A percentile compares a stretch with the other conserved stretches of the same genome.
Conservation (phyloP, 1,139 yeast species). For the Saccharomyces hybrid region DNA sequence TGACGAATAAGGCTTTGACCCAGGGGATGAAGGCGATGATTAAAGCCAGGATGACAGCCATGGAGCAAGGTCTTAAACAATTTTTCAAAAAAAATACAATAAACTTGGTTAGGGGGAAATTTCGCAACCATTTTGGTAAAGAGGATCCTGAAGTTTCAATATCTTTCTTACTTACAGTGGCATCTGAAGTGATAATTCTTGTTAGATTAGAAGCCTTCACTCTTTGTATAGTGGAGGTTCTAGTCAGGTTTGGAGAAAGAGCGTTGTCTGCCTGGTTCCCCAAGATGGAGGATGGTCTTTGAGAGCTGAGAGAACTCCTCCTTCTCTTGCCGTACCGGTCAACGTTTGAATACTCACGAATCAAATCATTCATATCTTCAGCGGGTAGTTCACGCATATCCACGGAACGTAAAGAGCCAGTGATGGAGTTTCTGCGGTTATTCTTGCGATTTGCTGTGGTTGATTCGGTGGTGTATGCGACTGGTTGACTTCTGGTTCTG, state of each 20-base stretch:
- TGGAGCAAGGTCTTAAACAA: conserved; percentile 54
- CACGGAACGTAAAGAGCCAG: conserved; percentile 6
- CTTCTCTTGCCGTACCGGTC: conserved; percentile 27
- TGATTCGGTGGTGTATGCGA: conserved; percentile 15
- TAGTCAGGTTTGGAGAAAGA: neutral
- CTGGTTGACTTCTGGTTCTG: conserved; percentile 18
- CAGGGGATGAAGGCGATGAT: conserved; percentile 75
- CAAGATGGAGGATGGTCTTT: conserved; percentile 1
- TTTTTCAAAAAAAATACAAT: conserved; percentile 37
- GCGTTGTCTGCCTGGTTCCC: neutral
- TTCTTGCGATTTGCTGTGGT: conserved; percentile 1
- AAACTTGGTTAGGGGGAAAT: conserved; percentile 10
- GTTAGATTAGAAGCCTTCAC: conserved; percentile 9
- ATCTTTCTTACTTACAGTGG: conserved; percentile 13
- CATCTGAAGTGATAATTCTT: conserved; percentile 20
- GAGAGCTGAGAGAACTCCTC: conserved; percentile 12
- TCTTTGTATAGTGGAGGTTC: conserved; percentile 3
- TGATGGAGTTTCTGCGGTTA: conserved; percentile 1
- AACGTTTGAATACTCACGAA: conserved; percentile 52
- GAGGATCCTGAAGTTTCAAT: conserved; percentile 9
- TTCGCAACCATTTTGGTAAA: conserved; percentile 6
- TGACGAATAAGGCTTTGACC: conserved; percentile 62
- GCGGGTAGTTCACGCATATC: conserved; percentile 5
- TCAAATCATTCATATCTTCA: conserved; percentile 45
- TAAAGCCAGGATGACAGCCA: conserved; percentile 50